Evolutionary conservation across 129 eudicot genomes (phyloP).

Genomic region (Apium graveolens): DNA sequence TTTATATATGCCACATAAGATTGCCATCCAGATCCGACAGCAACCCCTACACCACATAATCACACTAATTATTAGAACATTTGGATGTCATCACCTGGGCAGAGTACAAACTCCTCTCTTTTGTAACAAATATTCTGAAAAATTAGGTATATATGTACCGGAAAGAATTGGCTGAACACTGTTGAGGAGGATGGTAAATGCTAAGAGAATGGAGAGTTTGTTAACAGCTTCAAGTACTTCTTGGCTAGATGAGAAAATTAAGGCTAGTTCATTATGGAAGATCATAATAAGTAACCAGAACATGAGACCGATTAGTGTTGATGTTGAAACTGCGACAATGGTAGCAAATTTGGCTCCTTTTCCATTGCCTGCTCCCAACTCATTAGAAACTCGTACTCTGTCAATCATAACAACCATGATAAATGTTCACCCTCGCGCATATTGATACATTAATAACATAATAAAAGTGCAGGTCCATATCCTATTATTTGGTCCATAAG

Average conservation of each 20-base stretch:
- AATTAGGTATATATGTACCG: conserved; percentile 5
- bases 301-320: conserved; percentile 17
- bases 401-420: background rate
- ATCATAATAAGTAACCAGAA: conserved; percentile 20
- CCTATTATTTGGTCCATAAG: too few relatives aligned
- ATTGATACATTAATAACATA: too few relatives aligned
- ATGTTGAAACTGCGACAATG: conserved; percentile 9
- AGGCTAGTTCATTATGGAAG: conserved; percentile 14
- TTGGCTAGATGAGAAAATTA: conserved; percentile 16
- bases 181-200: conserved; percentile 29
- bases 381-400: conserved; percentile 36
- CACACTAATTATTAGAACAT: background rate
- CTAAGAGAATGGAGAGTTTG: conserved; percentile 19
- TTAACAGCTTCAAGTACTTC: conserved; percentile 15
- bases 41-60: conserved; percentile 18
- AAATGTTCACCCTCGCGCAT: background rate
- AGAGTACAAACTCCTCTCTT: background rate
- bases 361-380: conserved; percentile 31
- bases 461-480: too few relatives aligned
- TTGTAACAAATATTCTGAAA: background rate
- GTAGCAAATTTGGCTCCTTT: conserved; percentile 31
- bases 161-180: conserved; percentile 31
- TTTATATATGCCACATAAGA: conserved; percentile 24
- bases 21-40: conserved; percentile 36
- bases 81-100: background rate